phyloP scores from a whole-genome alignment of 768 basidiomycete genomes.

The Lyophyllum semitale region DNA sequence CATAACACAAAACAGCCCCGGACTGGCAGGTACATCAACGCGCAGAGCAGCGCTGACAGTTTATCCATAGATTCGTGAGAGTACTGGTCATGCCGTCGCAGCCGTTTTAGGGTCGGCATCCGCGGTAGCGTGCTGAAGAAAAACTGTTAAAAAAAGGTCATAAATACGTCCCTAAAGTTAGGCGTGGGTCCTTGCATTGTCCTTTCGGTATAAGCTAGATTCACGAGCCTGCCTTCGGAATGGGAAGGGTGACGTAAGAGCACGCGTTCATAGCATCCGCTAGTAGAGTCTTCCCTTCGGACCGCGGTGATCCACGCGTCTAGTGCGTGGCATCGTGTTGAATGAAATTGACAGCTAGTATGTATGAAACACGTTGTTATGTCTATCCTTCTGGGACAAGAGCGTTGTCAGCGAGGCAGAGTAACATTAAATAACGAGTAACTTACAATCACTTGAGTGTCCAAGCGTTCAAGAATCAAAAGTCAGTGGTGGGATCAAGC shows the following conservation, averaged over 20 bases:
- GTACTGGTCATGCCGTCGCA: slow-evolving; percentile 10
- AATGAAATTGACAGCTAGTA: slow-evolving; percentile 13
- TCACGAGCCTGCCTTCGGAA: slow-evolving; percentile 10
- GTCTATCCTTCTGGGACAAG: not conserved
- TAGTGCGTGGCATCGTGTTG: slow-evolving; percentile 13
- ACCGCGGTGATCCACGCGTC: slow-evolving; percentile 23
- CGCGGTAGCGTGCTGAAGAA: slow-evolving; percentile 3
- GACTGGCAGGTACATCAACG: slow-evolving; percentile 6
- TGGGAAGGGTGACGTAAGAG: slow-evolving; percentile 8
- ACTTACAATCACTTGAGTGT: too few relatives aligned
- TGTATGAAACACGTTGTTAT: slow-evolving; percentile 20
- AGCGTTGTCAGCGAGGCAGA: slow-evolving; percentile 9
- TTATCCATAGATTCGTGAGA: slow-evolving; percentile 15
- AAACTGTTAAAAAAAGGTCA: not conserved
- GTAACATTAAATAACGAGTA: slow-evolving; percentile 3
- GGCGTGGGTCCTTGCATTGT: not conserved
- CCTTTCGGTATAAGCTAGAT: slow-evolving; percentile 5
- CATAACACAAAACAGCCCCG: slow-evolving; percentile 11
- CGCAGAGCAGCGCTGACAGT: slow-evolving; percentile 8
- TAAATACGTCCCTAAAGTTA: slow-evolving; percentile 1
- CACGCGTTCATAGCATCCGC: slow-evolving; percentile 6
- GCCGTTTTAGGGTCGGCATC: slow-evolving; percentile 11
- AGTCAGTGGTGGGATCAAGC: slow-evolving; percentile 8
- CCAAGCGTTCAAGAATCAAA: too few relatives aligned
- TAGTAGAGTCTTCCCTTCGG: slow-evolving; percentile 14